phyloP scores from a whole-genome alignment of 2,329 filamentous ascomycete species.

The Cercospora sojina region DNA sequence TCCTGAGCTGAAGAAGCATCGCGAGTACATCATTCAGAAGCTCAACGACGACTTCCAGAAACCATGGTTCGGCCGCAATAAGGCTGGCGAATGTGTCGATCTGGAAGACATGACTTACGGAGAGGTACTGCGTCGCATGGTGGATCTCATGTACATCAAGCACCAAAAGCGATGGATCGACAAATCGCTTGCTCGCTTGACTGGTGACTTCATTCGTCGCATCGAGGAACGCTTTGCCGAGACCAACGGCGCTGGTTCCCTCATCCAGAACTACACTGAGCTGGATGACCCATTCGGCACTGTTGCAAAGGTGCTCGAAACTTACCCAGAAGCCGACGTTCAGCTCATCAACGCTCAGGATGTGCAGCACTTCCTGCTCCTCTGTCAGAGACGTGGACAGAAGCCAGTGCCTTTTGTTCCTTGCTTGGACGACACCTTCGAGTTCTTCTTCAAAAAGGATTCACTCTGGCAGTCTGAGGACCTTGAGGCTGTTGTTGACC shows the following conservation, averaged over 20 bases:
- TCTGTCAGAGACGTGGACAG: constrained; percentile 87
- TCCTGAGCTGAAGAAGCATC: constrained; percentile 81
- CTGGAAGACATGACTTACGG: constrained; percentile 95
- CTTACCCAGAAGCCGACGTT: constrained; percentile 80
- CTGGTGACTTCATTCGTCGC: constrained; percentile 93
- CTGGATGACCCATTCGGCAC: constrained; percentile 77
- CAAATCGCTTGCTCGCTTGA: constrained; percentile 74
- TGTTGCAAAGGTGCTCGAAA: constrained; percentile 73
- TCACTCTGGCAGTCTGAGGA: constrained; percentile 99
- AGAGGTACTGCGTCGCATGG: constrained; percentile 81
- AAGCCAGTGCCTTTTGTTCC: constrained; percentile 98
- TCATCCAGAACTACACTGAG: constrained; percentile 87
- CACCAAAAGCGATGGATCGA: constrained; percentile 93
- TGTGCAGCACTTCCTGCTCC: constrained; percentile 90
- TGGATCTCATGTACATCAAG: constrained; percentile 87
- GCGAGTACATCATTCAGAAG: constrained; percentile 90
- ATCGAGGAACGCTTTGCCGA: constrained; percentile 93
- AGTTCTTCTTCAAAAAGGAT: constrained; percentile 99
- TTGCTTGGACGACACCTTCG: constrained; percentile 92
- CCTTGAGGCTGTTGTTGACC: constrained; percentile 88
- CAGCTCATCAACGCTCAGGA: constrained; percentile 98
- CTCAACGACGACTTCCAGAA: constrained; percentile 96
- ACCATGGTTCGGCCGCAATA: constrained; percentile 91
- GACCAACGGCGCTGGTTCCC: constrained; percentile 67
- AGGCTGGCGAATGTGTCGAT: constrained; percentile 75